A percentile compares a stretch with the other conserved stretches of the same genome.
Conservation (phyloP, 805 yeast genomes). For the Torulaspora delbrueckii region DNA sequence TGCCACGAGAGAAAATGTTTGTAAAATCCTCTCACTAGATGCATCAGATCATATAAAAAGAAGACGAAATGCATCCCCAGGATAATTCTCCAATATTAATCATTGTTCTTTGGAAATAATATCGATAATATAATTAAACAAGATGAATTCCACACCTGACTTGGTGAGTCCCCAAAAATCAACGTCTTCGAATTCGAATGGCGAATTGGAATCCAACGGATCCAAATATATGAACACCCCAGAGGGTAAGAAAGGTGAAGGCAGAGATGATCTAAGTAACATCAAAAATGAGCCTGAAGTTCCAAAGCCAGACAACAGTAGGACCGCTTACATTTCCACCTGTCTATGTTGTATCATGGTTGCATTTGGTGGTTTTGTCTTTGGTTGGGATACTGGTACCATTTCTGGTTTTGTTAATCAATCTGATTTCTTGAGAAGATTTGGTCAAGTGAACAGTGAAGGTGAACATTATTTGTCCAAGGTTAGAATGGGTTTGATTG, state of each 20-base stretch:
- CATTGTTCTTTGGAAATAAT: background rate
- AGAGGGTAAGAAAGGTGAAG: conserved; percentile 15
- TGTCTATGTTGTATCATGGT: conserved; percentile 39
- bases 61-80: background rate
- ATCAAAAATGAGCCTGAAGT: conserved; percentile 7
- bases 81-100: background rate
- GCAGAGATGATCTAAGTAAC: conserved; percentile 10
- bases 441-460: conserved; percentile 20
- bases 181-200: conserved; percentile 11
- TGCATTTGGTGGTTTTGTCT: conserved; percentile 73
- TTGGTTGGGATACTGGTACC: conserved; percentile 81
- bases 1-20: background rate
- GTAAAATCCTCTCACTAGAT: conserved; percentile 1
- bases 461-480: conserved; percentile 25
- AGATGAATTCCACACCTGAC: conserved; percentile 20
- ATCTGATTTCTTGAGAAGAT: conserved; percentile 27
- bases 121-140: background rate
- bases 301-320: conserved; percentile 12
- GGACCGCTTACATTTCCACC: conserved; percentile 28
- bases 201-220: conserved; percentile 13
- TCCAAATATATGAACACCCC: conserved; percentile 21
- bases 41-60: conserved; percentile 2
- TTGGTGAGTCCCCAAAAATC: conserved; percentile 16
- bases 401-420: conserved; percentile 64
- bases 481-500: conserved; percentile 28